Percentiles rank a stretch among this genome's conserved stretches.
Evolutionary conservation across 2,329 filamentous ascomycete species (phyloP).

Genomic region (Xylaria hypoxylon): DNA sequence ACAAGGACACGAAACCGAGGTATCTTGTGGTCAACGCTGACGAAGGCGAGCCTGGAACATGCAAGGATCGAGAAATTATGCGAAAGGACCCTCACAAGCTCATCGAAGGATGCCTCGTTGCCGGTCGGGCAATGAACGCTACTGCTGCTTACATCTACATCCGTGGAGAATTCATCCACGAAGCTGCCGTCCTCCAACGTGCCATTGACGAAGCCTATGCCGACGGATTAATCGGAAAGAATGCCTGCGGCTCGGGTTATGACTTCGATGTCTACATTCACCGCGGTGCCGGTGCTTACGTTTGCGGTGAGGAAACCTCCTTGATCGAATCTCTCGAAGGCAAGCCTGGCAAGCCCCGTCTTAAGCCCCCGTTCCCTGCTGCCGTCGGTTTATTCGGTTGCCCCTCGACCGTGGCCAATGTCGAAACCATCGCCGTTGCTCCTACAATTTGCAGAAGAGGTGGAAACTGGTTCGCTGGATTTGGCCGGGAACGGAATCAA

Average conservation of each 20-base stretch:
- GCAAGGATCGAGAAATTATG: conserved; percentile 99
- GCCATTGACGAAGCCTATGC: conserved; percentile 98
- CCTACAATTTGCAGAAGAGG: conserved; percentile 96
- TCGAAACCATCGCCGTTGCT: conserved; percentile 95
- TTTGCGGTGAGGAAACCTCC: conserved; percentile 98
- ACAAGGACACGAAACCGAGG: conserved; percentile 94
- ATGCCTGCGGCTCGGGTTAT: conserved; percentile 95
- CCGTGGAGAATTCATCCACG: conserved; percentile 96
- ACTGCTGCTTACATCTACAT: conserved; percentile 99
- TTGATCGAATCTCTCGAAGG: conserved; percentile 98
- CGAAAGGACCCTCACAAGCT: conserved; percentile 99
- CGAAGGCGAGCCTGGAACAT: conserved; percentile 97
- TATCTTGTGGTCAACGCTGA: conserved; percentile 99
- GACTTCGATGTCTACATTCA: conserved; percentile 98
- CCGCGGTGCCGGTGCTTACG: conserved; percentile 96
- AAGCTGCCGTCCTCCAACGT: conserved; percentile 90
- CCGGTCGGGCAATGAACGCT: conserved; percentile 98
- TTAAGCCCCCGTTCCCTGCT: conserved; percentile 98
- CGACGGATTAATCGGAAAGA: conserved; percentile 95
- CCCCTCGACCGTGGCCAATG: conserved; percentile 97
- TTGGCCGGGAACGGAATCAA: conserved; percentile 94
- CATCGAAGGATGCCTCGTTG: conserved; percentile 94
- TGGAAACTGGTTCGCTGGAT: conserved; percentile 90
- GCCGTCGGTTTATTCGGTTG: conserved; percentile 98
- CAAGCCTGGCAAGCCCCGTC: conserved; percentile 96